Percentiles rank a stretch among this genome's conserved stretches.
Conservation (phyloP, 768 basidiomycete species). For the Boletus tomentosulus region DNA sequence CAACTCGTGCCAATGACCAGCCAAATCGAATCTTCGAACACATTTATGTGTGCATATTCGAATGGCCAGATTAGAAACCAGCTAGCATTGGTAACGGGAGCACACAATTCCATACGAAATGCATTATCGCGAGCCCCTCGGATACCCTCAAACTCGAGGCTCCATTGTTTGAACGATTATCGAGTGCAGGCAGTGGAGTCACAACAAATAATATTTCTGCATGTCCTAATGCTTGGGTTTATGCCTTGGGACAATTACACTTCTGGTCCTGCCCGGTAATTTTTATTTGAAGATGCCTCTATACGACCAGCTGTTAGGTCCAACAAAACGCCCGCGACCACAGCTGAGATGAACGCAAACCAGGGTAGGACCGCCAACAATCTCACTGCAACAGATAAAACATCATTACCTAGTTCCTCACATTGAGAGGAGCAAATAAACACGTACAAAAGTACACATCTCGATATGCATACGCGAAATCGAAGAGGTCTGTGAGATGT, state of each 20-base stretch:
- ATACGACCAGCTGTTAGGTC: constrained; percentile 28
- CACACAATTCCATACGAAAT: not conserved
- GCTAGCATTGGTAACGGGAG: not conserved
- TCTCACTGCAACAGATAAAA: constrained; percentile 35
- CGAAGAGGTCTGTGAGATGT: constrained; percentile 33
- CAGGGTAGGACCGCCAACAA: constrained; percentile 51
- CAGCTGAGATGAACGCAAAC: constrained; percentile 42
- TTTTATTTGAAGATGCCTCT: not conserved
- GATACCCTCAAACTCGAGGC: too few species aligned
- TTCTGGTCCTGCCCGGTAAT: not conserved
- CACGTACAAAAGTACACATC: constrained; percentile 42
- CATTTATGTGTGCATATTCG: too few species aligned
- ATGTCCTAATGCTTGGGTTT: too few species aligned
- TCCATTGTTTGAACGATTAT: too few species aligned
- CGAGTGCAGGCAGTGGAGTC: too few species aligned
- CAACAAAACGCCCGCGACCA: constrained; percentile 34
- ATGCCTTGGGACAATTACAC: not conserved
- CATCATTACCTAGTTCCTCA: not conserved
- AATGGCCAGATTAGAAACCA: not conserved
- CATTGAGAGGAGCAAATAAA: not conserved
- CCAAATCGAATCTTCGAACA: too few species aligned
- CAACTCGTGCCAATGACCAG: too few species aligned
- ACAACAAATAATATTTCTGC: too few species aligned
- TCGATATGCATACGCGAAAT: constrained; percentile 41
- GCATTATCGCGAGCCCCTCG: not conserved